phyloP scores from a whole-genome alignment of 768 basidiomycete species.

The Candolleomyces efflorescens region DNA sequence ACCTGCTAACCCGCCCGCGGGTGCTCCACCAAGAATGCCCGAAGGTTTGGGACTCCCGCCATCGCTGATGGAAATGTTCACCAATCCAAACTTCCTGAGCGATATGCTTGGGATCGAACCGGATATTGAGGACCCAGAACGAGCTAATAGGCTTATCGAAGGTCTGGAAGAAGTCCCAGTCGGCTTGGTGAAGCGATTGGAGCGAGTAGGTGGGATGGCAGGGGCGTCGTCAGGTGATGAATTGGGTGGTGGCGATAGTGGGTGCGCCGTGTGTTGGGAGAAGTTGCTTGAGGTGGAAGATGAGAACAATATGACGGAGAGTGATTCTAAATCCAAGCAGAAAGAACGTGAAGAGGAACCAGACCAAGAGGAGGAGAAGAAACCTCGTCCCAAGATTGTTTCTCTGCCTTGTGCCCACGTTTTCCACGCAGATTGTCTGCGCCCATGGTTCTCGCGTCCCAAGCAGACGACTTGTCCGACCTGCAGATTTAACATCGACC shows the following conservation, averaged over 20 bases:
- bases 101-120: slow-evolving; percentile 8
- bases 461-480: slow-evolving; percentile 80
- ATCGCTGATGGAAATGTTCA: not conserved
- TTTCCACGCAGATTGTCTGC: slow-evolving; percentile 73
- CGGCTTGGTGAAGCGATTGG: slow-evolving; percentile 10
- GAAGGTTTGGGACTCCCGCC: not conserved
- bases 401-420: slow-evolving; percentile 77
- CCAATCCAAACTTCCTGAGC: slow-evolving; percentile 2
- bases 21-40: not conserved
- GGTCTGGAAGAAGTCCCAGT: slow-evolving; percentile 11
- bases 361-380: slow-evolving; percentile 9
- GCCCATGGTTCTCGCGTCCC: slow-evolving; percentile 81
- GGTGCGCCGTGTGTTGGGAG: slow-evolving; percentile 13
- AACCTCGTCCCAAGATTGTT: slow-evolving; percentile 45
- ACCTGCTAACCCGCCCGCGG: not conserved
- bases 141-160: slow-evolving; percentile 9
- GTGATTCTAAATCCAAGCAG: slow-evolving; percentile 5
- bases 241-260: slow-evolving; percentile 10
- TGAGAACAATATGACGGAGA: slow-evolving; percentile 3
- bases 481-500: slow-evolving; percentile 81
- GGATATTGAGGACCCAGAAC: slow-evolving; percentile 11
- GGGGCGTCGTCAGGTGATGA: slow-evolving; percentile 7
- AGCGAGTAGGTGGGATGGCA: slow-evolving; percentile 8
- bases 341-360: not conserved
- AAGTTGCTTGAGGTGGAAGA: slow-evolving; percentile 29